A percentile compares a stretch with the other conserved stretches of the same genome.
These are phyloP conservation scores for Hymenochaete sp. DNA, from an alignment of 1,284 basidiomycete genomes.

Conservation along the genomic window DNA sequence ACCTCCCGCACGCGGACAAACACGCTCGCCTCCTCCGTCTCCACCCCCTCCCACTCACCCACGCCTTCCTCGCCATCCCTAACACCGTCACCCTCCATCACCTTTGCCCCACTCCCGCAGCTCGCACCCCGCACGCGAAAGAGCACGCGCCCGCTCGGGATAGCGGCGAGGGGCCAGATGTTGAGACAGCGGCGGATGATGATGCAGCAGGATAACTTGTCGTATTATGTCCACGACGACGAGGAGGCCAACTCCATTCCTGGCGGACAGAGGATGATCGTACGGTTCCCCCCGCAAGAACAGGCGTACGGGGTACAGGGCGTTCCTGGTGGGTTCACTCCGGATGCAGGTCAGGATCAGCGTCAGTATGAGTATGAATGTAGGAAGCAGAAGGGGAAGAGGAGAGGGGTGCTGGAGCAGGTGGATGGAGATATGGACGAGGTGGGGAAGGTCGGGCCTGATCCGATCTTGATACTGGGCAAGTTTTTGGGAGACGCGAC, in stretches of 20 bases:
- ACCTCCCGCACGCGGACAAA: slow-evolving; percentile 12
- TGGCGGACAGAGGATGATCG: background rate
- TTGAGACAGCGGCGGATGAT: slow-evolving; percentile 15
- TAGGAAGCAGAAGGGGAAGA: too few relatives aligned
- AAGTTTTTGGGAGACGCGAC: slow-evolving; percentile 13
- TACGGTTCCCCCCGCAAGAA: background rate
- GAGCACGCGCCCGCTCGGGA: slow-evolving; percentile 15
- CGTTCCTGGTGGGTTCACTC: background rate
- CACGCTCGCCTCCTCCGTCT: slow-evolving; percentile 5
- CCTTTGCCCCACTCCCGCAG: slow-evolving; percentile 18
- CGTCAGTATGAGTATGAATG: too few relatives aligned
- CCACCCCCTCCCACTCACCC: background rate
- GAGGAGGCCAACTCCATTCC: background rate
- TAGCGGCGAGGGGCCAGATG: slow-evolving; percentile 17
- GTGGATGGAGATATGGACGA: slow-evolving; percentile 4
- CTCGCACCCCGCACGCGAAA: slow-evolving; percentile 15
- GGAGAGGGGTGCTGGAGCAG: too few relatives aligned
- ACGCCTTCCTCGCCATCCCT: too few relatives aligned
- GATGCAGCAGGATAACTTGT: background rate
- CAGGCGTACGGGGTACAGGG: background rate
- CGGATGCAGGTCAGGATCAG: too few relatives aligned
- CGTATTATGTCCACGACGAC: slow-evolving; percentile 4
- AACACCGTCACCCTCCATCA: slow-evolving; percentile 8
- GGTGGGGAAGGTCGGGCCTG: too few relatives aligned
- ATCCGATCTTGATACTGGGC: slow-evolving; percentile 11